A percentile compares a stretch with the other conserved stretches of the same genome.
These are phyloP conservation scores for Globisporangium lucens DNA, from an alignment of 352 stramenopile species.

Conservation along the genomic window DNA sequence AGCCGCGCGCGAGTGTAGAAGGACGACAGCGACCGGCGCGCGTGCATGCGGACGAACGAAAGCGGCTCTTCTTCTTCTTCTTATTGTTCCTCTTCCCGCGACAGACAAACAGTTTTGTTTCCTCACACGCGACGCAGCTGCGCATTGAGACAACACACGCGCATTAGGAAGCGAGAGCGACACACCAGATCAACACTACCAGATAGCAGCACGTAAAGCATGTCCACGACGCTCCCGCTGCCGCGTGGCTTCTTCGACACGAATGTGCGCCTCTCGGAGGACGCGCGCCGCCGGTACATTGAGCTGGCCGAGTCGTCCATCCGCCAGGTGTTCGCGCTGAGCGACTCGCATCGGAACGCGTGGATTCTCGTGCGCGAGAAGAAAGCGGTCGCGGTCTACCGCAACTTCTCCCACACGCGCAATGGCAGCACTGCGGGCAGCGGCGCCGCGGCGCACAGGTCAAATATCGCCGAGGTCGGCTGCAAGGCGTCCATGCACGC, in stretches of 20 bases:
- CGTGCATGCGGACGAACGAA: background rate
- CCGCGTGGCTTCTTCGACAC: conserved; percentile 76
- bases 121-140: background rate
- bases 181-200: background rate
- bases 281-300: conserved; percentile 71
- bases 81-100: background rate
- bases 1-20: background rate
- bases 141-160: background rate
- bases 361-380: conserved; percentile 86
- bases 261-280: conserved; percentile 60
- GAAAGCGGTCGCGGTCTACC: conserved; percentile 75
- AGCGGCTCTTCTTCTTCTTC: conserved; percentile 3
- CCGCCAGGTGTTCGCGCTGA: conserved; percentile 80
- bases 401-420: conserved; percentile 68
- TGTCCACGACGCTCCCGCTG: conserved; percentile 67
- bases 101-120: background rate
- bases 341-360: conserved; percentile 76
- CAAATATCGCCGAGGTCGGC: conserved; percentile 75
- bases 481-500: conserved; percentile 64
- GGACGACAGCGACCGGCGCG: background rate
- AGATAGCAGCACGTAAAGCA: conserved; percentile 7
- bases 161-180: background rate
- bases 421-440: background rate
- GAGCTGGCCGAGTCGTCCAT: conserved; percentile 80
- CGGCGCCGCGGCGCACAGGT: conserved; percentile 59